A percentile compares a stretch with the other conserved stretches of the same genome.
Conservation (phyloP, 164 flowering plant species). For the Liquidambar formosana region DNA sequence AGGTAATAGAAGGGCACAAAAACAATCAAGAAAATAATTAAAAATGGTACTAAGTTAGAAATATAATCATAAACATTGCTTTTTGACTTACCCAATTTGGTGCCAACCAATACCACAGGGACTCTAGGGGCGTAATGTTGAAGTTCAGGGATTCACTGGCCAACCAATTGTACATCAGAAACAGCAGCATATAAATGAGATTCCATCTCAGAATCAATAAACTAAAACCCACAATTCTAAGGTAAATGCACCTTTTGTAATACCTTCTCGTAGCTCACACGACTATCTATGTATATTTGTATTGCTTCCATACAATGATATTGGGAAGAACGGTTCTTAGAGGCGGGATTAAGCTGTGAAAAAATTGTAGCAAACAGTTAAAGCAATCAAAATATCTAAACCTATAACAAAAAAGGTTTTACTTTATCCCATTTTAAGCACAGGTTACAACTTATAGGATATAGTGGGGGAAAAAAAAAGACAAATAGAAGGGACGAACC, state of each 20-base stretch:
- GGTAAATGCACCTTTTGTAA: slow-evolving; percentile 72
- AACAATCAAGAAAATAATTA: background rate
- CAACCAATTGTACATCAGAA: slow-evolving; percentile 22
- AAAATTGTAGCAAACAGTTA: too few species aligned
- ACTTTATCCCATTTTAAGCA: too few species aligned
- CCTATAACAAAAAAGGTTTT: too few species aligned
- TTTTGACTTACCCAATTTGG: slow-evolving; percentile 75
- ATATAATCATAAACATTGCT: background rate
- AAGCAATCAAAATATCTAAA: too few species aligned
- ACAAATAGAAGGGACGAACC: too few species aligned
- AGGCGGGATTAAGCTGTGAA: too few species aligned
- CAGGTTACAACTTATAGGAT: too few species aligned
- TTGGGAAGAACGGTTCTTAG: too few species aligned
- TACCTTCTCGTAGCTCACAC: slow-evolving; percentile 93
- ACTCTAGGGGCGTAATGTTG: slow-evolving; percentile 91
- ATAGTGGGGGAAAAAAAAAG: too few species aligned
- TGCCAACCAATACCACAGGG: slow-evolving; percentile 88
- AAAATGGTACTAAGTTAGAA: background rate
- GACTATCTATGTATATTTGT: too few species aligned
- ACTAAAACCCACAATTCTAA: background rate
- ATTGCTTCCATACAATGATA: too few species aligned
- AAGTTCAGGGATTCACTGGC: slow-evolving; percentile 98
- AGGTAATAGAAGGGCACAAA: background rate
- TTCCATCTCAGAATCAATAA: background rate
- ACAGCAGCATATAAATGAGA: background rate